phyloP scores from a whole-genome alignment of 2,329 filamentous ascomycete species.

The Xenosphaeropsis pyriputrescens region DNA sequence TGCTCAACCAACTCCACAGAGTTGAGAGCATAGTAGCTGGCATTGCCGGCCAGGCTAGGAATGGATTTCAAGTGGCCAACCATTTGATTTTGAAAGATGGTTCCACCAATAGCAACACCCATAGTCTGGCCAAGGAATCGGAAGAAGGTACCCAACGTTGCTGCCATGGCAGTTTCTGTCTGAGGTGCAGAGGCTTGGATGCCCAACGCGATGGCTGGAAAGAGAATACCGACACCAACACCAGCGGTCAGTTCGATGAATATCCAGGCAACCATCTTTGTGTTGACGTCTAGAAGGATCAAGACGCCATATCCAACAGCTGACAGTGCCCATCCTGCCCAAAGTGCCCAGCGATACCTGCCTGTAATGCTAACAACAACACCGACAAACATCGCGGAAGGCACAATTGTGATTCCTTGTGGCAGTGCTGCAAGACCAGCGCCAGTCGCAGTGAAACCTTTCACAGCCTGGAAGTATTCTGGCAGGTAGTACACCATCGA shows the following conservation, averaged over 20 bases:
- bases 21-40: constrained; percentile 13
- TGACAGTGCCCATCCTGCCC: constrained; percentile 42
- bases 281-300: constrained; percentile 30
- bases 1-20: constrained; percentile 13
- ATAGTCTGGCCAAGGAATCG: constrained; percentile 47
- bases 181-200: constrained; percentile 42
- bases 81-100: constrained; percentile 48
- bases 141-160: constrained; percentile 50
- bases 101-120: constrained; percentile 48
- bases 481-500: constrained; percentile 12
- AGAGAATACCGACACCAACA: constrained; percentile 44
- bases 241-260: constrained; percentile 43
- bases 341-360: constrained; percentile 39
- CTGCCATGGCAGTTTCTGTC: constrained; percentile 39
- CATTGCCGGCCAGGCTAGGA: constrained; percentile 8
- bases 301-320: constrained; percentile 40
- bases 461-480: constrained; percentile 19
- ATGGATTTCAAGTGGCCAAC: background rate
- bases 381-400: constrained; percentile 36
- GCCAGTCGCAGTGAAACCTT: constrained; percentile 5
- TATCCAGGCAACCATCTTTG: constrained; percentile 35
- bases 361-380: constrained; percentile 35
- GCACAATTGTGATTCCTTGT: constrained; percentile 43
- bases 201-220: constrained; percentile 42
- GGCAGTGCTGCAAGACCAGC: constrained; percentile 15